phyloP scores from a whole-genome alignment of 768 basidiomycete genomes.

The Filobasidium floriforme region DNA sequence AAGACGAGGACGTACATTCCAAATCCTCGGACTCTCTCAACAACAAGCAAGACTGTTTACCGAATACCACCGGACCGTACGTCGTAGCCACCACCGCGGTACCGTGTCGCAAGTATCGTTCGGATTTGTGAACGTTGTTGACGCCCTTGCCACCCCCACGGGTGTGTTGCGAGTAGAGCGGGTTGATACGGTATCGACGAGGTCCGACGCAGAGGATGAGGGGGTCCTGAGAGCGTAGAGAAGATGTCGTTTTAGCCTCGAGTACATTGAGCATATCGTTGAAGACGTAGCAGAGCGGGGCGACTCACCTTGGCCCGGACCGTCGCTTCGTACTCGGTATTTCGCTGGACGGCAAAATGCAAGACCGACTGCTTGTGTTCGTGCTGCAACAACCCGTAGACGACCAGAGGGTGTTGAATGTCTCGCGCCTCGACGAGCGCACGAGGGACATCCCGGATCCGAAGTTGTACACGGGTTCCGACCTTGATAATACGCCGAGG shows the following conservation, averaged over 20 bases:
- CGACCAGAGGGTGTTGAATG: conserved; percentile 52
- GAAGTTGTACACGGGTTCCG: conserved; percentile 70
- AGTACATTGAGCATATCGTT: too few relatives aligned
- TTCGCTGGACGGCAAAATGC: conserved; percentile 86
- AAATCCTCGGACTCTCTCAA: conserved; percentile 54
- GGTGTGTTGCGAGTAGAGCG: conserved; percentile 85
- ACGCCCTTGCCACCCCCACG: conserved; percentile 76
- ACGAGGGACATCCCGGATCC: conserved; percentile 66
- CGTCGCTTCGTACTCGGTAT: conserved; percentile 83
- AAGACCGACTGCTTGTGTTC: conserved; percentile 92
- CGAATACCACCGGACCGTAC: conserved; percentile 83
- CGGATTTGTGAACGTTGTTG: conserved; percentile 97
- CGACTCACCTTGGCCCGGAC: conserved; percentile 76
- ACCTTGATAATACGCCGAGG: conserved; percentile 50
- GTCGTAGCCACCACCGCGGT: conserved; percentile 65
- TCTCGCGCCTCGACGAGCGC: conserved; percentile 49
- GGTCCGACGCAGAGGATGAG: conserved; percentile 83
- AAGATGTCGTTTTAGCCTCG: too few relatives aligned
- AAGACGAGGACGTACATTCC: conserved; percentile 11
- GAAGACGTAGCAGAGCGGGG: too few relatives aligned
- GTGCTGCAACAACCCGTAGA: conserved; percentile 82
- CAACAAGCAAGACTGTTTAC: conserved; percentile 70
- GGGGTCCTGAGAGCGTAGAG: conserved; percentile 57
- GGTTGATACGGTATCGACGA: conserved; percentile 72
- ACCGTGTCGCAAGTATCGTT: conserved; percentile 79